A percentile compares a stretch with the other conserved stretches of the same genome.
Conservation (phyloP, 2,329 filamentous ascomycete genomes). For the Domatiomyces catenatus region DNA sequence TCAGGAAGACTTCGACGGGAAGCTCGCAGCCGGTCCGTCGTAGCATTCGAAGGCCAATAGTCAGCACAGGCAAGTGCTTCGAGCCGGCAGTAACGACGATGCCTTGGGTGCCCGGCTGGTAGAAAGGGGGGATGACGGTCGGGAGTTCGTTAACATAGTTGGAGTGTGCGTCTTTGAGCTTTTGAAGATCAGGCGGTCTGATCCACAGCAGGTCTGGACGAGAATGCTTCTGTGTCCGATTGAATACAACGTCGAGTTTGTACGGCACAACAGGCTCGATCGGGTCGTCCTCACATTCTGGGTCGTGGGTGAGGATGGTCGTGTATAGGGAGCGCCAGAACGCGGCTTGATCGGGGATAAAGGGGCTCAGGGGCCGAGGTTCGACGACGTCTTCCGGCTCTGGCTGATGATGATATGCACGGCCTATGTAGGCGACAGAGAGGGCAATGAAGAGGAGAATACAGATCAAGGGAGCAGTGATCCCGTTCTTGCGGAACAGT, state of each 20-base stretch:
- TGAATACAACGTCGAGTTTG: constrained; percentile 14
- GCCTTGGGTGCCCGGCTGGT: constrained; percentile 13
- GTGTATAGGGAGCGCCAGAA: constrained; percentile 15
- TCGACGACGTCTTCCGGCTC: not conserved
- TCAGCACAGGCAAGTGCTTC: constrained; percentile 28
- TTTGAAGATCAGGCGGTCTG: constrained; percentile 21
- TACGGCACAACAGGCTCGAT: constrained; percentile 15
- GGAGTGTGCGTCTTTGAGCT: constrained; percentile 27
- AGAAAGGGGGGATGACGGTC: constrained; percentile 1
- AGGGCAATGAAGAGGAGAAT: not conserved
- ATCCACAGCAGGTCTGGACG: constrained; percentile 25
- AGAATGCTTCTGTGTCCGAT: constrained; percentile 13
- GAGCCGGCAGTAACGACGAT: constrained; percentile 28
- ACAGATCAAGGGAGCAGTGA: not conserved
- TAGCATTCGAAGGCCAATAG: constrained; percentile 32
- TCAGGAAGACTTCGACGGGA: constrained; percentile 30
- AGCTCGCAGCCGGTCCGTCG: constrained; percentile 28
- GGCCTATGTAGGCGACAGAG: not conserved
- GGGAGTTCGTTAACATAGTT: constrained; percentile 25
- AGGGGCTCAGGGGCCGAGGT: constrained; percentile 1
- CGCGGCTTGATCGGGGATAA: constrained; percentile 10
- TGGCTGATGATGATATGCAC: not conserved
- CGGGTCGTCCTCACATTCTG: constrained; percentile 9
- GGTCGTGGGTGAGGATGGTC: constrained; percentile 15
- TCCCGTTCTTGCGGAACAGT: not conserved